Evolutionary conservation across 192 early-diverging fungal species (phyloP), one percentile per base, ranked within the genome.

Genomic region (Allomyces arbusculus): DNA sequence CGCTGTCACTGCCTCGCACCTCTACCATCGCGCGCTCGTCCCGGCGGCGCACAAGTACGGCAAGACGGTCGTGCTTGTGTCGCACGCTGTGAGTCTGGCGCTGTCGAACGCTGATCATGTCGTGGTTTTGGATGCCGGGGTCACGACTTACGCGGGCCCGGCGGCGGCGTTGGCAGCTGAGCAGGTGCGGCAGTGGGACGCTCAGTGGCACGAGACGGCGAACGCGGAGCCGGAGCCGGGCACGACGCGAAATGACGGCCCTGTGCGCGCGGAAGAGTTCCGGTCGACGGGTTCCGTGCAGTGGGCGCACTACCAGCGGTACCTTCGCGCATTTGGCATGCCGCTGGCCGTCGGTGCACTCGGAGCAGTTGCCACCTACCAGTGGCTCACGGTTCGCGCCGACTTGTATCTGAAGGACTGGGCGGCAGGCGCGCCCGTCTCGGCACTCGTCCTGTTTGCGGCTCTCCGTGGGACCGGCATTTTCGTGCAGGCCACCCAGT

Each of bases 11-110:
- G 77, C 79, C 7, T 66, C 65, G 12, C 74, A 73, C 23, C 74
- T 85, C 9, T 85, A 78, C 62, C 72, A 71, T 24, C 73, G 79
- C 19, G 50, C 50, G 16, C 50, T 58, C 1, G 50, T 81, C 77
- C 61, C 71, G 77, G 44, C 68, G 63, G 61, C 73, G 73, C 1
- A 63, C 24, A 16, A 12, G 71, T 22, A 40, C 73, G 10, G 68
- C 69, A n/a, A 23, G 20, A 58, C 50, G 16, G 50, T 58, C 16
- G 50, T 58, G 50, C 50, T 58, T 4, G 50, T 58, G 16, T 58
- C 50, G 20, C 50, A 58, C 20, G 50, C 50, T 16, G 50, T 58
- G 4, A 20, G 16, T 14, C 16, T 58, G 50, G 50, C 50, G 50
- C 12, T n/a, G 16, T n/a, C 16, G 16, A 10, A 20, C 16, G 50